Base-by-base conservation (phyloP, 768 basidiomycete species). In the Trametes elegans region DNA sequence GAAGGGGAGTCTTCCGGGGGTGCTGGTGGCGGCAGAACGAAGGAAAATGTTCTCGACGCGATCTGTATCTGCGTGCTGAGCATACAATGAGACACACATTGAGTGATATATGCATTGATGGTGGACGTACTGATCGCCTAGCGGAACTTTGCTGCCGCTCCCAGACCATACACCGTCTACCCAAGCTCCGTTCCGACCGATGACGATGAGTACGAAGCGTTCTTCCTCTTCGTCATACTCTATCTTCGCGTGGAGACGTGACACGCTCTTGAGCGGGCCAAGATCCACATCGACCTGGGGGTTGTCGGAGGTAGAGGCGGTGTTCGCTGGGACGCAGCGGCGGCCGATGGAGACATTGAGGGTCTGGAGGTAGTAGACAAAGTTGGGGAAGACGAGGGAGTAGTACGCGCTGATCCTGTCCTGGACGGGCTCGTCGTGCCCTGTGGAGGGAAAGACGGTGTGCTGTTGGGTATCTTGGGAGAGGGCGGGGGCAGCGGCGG, bases 101-200 rank as follows among this genome's bases (percentile, higher is more conserved):
- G 9, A 18, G 8, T 5, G 28, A 19, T 39, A 24, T 32, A 31
- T n/a, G n/a, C n/a, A 7, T 16, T 16, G 18, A 11, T 28, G 8
- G 29, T 6, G 42, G 24, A 70, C 77, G 45, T 55, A 93, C 96
- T 91, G 81, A 69, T 93, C 91, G 32, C 86, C 78, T 19, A 99
- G 75, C 27, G 89, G 82, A n/a, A 93, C 88, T 57, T 85, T 83
- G 57, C 88, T 87, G 14, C 95, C 93, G 60, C 90, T 87, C 10
- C 88, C 89, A 44, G 85, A 86, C 90, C 95, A 99, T n/a, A 90
- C 84, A 27, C 94, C 95, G 61, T 98, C 94, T 5, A 99, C 93
- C 89, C 95, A 98, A 16, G 94, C 94, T 11, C 97, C 97, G 64
- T 99, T 98, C 55, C 97, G 79, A n/a, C 97, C 97, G 32, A 92